A percentile compares a stretch with the other conserved stretches of the same genome.
Evolutionary conservation across 768 basidiomycete genomes (phyloP).

Genomic region (Polyporus arcularius): DNA sequence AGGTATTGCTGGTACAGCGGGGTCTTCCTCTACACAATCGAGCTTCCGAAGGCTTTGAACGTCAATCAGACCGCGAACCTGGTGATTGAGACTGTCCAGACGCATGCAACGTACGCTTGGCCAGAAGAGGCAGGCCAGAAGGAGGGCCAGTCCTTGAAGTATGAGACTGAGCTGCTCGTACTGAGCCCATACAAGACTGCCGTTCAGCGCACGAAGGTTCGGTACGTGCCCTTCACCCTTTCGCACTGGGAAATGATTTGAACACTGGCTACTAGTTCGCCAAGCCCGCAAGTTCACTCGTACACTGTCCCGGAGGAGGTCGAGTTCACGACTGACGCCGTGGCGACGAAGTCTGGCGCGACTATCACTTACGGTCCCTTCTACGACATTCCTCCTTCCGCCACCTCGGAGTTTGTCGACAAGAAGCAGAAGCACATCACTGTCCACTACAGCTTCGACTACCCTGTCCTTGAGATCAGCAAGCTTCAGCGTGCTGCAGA

Average conservation of each 20-base stretch:
- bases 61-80: constrained; percentile 68
- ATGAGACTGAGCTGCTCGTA: constrained; percentile 74
- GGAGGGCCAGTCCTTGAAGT: constrained; percentile 80
- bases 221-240: constrained; percentile 47
- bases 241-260: not conserved
- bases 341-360: constrained; percentile 72
- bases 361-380: constrained; percentile 91
- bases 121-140: constrained; percentile 72
- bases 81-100: constrained; percentile 76
- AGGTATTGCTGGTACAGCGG: constrained; percentile 25
- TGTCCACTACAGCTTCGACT: constrained; percentile 82
- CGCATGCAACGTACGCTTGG: constrained; percentile 76
- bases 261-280: constrained; percentile 48
- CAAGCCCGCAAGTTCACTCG: constrained; percentile 67
- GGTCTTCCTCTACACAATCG: constrained; percentile 59
- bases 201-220: constrained; percentile 85
- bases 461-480: constrained; percentile 76
- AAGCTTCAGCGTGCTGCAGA: constrained; percentile 78
- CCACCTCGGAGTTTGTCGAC: constrained; percentile 54
- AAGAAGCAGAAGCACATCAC: constrained; percentile 63
- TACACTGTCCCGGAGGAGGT: constrained; percentile 68
- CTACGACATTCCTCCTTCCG: constrained; percentile 68
- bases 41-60: constrained; percentile 60
- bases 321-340: constrained; percentile 57
- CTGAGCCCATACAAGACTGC: constrained; percentile 81